A percentile compares a stretch with the other conserved stretches of the same genome.
These are phyloP conservation scores for Marasmius sp. DNA, from an alignment of 1,284 basidiomycete species.

Conservation along the genomic window DNA sequence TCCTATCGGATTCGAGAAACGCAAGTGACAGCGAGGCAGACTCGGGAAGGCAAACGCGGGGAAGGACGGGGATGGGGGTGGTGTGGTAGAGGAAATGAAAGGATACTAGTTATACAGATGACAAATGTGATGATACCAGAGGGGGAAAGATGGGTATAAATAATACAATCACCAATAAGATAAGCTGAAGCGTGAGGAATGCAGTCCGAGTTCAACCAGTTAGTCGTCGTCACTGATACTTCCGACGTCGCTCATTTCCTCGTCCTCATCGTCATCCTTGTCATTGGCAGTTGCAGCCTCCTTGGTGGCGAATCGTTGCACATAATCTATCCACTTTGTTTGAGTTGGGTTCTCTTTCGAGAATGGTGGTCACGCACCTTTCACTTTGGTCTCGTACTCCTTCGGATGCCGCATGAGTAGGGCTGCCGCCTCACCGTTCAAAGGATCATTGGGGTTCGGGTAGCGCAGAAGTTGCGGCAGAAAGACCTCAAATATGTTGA, in stretches of 20 bases:
- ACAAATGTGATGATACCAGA: neutral
- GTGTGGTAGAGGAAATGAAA: neutral
- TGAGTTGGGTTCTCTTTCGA: neutral
- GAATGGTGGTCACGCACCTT: constrained; percentile 53
- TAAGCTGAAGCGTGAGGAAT: constrained; percentile 3
- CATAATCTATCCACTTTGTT: constrained; percentile 62
- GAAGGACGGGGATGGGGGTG: neutral
- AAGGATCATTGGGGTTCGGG: constrained; percentile 96
- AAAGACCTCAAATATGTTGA: constrained; percentile 99
- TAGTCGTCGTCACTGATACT: constrained; percentile 79
- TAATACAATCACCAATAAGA: constrained; percentile 4
- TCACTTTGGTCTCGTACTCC: constrained; percentile 90
- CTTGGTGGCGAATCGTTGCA: constrained; percentile 82
- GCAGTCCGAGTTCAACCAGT: constrained; percentile 17
- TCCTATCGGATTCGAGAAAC: no score
- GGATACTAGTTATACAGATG: neutral
- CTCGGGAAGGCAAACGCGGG: neutral
- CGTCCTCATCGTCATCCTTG: constrained; percentile 75
- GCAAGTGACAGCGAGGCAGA: neutral
- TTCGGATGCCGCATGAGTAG: constrained; percentile 96
- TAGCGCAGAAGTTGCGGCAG: constrained; percentile 95
- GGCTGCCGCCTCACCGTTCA: constrained; percentile 97
- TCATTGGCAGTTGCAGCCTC: constrained; percentile 67
- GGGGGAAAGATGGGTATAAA: neutral
- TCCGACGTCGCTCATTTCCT: constrained; percentile 91